These are phyloP conservation scores for Metschnikowia continentalis DNA, from an alignment of 805 yeast species.

Conservation along the genomic window DNA sequence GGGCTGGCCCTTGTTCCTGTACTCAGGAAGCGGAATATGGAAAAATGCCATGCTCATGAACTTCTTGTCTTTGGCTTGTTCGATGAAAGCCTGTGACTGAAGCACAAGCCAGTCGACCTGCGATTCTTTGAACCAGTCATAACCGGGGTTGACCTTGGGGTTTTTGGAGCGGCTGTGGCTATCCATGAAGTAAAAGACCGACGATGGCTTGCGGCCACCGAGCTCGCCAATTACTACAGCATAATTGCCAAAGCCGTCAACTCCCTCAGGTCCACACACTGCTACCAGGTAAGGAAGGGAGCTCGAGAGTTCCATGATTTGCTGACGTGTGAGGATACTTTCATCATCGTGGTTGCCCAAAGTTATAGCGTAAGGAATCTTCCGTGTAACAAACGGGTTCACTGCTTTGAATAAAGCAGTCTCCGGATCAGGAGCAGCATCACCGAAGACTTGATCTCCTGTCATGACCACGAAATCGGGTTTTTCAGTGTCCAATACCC, in stretches of 20 bases:
- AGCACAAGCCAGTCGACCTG: constrained; percentile 58
- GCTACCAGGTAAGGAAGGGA: constrained; percentile 68
- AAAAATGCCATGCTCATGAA: constrained; percentile 83
- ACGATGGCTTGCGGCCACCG: constrained; percentile 33
- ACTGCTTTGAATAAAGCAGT: constrained; percentile 77
- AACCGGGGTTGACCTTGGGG: constrained; percentile 69
- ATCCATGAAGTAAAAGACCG: constrained; percentile 74
- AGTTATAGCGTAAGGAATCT: constrained; percentile 79
- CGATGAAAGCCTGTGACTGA: constrained; percentile 19
- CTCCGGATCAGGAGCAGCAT: constrained; percentile 71
- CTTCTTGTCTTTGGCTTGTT: constrained; percentile 20
- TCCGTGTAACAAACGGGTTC: constrained; percentile 58
- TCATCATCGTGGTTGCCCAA: constrained; percentile 91
- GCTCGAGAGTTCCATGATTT: constrained; percentile 54
- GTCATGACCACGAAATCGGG: constrained; percentile 86
- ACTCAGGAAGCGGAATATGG: constrained; percentile 93
- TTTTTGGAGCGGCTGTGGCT: constrained; percentile 70
- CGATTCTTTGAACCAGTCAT: constrained; percentile 76
- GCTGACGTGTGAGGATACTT: constrained; percentile 58
- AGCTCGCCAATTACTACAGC: constrained; percentile 43
- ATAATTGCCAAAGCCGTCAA: constrained; percentile 85
- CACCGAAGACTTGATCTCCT: constrained; percentile 91
- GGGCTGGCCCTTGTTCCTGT: constrained; percentile 44
- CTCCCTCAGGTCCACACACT: constrained; percentile 55
- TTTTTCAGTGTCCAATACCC: constrained; percentile 63